These are phyloP conservation scores for Metarhizium sp. DNA, from an alignment of 2,329 filamentous ascomycete genomes.

Conservation along the genomic window DNA sequence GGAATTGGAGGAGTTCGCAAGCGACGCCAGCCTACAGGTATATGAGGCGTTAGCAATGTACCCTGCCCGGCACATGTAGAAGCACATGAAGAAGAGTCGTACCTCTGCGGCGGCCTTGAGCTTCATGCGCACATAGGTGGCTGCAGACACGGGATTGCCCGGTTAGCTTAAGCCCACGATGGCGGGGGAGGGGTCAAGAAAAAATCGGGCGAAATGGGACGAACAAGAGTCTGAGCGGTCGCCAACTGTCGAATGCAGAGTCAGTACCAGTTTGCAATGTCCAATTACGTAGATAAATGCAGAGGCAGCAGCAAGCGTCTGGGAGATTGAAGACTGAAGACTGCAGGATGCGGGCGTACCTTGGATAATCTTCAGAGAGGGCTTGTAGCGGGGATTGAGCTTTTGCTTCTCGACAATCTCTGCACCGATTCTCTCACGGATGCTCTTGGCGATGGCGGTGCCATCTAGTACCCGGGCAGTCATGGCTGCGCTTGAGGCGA, in stretches of 20 bases:
- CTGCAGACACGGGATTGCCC: constrained; percentile 35
- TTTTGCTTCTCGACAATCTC: constrained; percentile 78
- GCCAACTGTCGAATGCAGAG: constrained; percentile 52
- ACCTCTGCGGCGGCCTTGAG: constrained; percentile 92
- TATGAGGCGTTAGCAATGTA: neutral
- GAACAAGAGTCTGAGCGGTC: constrained; percentile 84
- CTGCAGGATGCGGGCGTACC: constrained; percentile 39
- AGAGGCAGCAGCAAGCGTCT: neutral
- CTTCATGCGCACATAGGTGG: constrained; percentile 99
- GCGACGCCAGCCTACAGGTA: constrained; percentile 69
- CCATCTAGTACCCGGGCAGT: constrained; percentile 88
- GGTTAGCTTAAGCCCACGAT: neutral
- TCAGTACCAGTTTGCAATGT: constrained; percentile 12
- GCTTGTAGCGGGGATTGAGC: constrained; percentile 78
- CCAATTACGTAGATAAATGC: constrained; percentile 1
- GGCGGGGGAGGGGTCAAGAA: constrained; percentile 6
- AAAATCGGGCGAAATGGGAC: constrained; percentile 11
- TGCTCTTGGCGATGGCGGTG: constrained; percentile 85
- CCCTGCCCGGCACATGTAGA: neutral
- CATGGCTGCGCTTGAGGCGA: constrained; percentile 56
- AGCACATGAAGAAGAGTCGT: constrained; percentile 11
- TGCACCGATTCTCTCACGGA: constrained; percentile 69
- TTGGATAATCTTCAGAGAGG: constrained; percentile 90
- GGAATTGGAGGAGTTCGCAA: constrained; percentile 78
- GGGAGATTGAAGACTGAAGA: neutral